Percentiles rank a stretch among this genome's conserved stretches.
Conservation (phyloP, 345 rosid genomes). For the Nephelium lappaceum region DNA sequence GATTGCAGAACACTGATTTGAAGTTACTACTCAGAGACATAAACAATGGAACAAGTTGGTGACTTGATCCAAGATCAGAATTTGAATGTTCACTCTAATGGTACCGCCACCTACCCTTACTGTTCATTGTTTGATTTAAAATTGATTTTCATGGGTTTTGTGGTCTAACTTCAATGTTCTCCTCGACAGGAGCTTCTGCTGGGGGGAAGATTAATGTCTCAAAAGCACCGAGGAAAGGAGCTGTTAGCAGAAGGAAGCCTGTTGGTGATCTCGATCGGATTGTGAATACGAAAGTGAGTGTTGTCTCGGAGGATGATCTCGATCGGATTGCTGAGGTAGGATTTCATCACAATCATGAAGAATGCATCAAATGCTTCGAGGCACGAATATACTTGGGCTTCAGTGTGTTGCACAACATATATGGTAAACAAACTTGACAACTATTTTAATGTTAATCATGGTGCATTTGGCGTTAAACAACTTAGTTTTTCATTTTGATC, state of each 20-base stretch:
- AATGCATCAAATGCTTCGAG: constrained; percentile 56
- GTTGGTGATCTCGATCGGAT: too few species aligned
- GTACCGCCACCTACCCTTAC: constrained; percentile 14
- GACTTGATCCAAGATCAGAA: constrained; percentile 48
- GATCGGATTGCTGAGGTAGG: constrained; percentile 35
- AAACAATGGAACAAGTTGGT: constrained; percentile 40
- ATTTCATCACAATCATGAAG: constrained; percentile 55
- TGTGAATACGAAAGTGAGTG: constrained; percentile 26
- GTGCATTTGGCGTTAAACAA: neutral
- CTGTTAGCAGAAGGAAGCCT: constrained; percentile 53
- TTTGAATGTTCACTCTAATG: constrained; percentile 31
- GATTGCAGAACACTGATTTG: constrained; percentile 19
- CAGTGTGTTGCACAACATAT: constrained; percentile 16
- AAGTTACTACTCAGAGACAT: neutral
- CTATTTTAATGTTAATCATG: neutral
- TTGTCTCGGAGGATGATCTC: constrained; percentile 33
- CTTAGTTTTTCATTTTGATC: neutral
- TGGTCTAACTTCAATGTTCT: constrained; percentile 17
- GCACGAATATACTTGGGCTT: constrained; percentile 46
- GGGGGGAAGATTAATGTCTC: constrained; percentile 35
- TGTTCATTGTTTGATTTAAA: neutral
- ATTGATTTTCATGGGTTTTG: neutral
- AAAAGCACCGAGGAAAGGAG: constrained; percentile 41
- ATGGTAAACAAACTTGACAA: constrained; percentile 24
- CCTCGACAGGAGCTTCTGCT: constrained; percentile 32